phyloP scores from a whole-genome alignment of 805 yeast genomes.

The Ogataea thermomethanolica region DNA sequence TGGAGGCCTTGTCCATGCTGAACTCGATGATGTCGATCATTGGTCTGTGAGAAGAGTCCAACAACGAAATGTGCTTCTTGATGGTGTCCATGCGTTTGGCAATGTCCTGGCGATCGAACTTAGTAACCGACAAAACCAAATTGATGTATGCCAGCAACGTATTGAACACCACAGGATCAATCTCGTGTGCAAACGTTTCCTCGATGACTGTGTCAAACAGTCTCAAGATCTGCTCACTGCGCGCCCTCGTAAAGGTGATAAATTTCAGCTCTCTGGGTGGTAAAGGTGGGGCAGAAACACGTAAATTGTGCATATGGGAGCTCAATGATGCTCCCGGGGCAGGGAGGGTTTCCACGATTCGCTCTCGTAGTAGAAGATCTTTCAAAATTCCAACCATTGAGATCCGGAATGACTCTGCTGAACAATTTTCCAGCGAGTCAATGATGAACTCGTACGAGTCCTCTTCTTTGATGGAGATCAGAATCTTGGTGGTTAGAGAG shows the following conservation, averaged over 20 bases:
- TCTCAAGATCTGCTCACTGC: slow-evolving; percentile 41
- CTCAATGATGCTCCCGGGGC: slow-evolving; percentile 2
- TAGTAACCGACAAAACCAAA: slow-evolving; percentile 34
- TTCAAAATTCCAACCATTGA: slow-evolving; percentile 66
- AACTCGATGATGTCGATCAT: slow-evolving; percentile 19
- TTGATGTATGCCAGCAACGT: slow-evolving; percentile 56
- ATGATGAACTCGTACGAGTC: slow-evolving; percentile 55
- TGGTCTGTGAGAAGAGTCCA: slow-evolving; percentile 1
- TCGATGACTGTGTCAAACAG: slow-evolving; percentile 39
- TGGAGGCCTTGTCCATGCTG: slow-evolving; percentile 21
- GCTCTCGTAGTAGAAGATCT: slow-evolving; percentile 48
- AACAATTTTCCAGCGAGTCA: slow-evolving; percentile 60
- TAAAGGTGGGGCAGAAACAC: slow-evolving; percentile 27
- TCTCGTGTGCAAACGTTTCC: slow-evolving; percentile 30
- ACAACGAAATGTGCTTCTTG: background rate
- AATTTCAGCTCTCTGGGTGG: slow-evolving; percentile 41
- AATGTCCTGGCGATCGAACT: slow-evolving; percentile 11
- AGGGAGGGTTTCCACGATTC: no score
- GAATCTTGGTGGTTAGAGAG: slow-evolving; percentile 60
- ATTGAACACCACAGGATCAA: slow-evolving; percentile 32
- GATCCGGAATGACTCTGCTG: slow-evolving; percentile 58
- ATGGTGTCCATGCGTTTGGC: slow-evolving; percentile 2
- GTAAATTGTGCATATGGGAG: slow-evolving; percentile 8
- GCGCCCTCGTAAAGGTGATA: slow-evolving; percentile 40
- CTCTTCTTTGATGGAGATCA: slow-evolving; percentile 56